Base-by-base conservation (phyloP, 352 stramenopile species). In the Elongisporangium prolatum region DNA sequence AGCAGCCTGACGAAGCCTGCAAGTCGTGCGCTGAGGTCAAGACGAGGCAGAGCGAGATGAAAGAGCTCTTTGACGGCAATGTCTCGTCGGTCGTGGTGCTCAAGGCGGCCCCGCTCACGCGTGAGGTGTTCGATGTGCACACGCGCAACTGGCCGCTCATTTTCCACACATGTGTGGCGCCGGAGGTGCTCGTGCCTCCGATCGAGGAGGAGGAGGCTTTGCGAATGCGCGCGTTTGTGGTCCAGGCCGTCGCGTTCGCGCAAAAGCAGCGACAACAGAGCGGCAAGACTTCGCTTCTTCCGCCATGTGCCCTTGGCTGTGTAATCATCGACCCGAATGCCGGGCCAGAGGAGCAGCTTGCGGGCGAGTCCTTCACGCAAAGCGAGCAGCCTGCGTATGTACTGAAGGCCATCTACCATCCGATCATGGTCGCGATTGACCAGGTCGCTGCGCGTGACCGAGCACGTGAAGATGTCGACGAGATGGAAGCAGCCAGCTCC, bases 81-180 rank as follows among this genome's bases (percentile, higher is more conserved):
- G 48, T 89, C 5, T 75, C 71, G 48, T 69, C 63, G 8, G 72
- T 82, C 14, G 56, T 77, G 11, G 77, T 76, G 68, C 72, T 91
- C 57, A 89, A 84, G 60, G 48, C 61, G 3, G 67, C 69, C 13
- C 84, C 84, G 14, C 64, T 72, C 20, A 86, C 79, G 16, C 80
- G 80, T 25, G 79, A 89, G 52, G 54, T 75, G 18, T 93, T 80
- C 44, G 77, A 85, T 20, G 61, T 58, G 24, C 67, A 89, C 63
- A 89, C 84, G n/a, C 75, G 71, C 24, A 21, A 59, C 2, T 93
- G 84, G 84, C 84, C 84, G 37, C 61, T 93, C 11, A 88, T 93
- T 49, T 93, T 93, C 69, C 84, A 93, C 63, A 72, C 79, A 17
- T 90, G 80, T 50, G 75, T 89, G 22, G 53, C 57, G 14, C 73